Conservation (phyloP, 176 grass and related monocot genomes). For the Phyllostachys edulis region DNA sequence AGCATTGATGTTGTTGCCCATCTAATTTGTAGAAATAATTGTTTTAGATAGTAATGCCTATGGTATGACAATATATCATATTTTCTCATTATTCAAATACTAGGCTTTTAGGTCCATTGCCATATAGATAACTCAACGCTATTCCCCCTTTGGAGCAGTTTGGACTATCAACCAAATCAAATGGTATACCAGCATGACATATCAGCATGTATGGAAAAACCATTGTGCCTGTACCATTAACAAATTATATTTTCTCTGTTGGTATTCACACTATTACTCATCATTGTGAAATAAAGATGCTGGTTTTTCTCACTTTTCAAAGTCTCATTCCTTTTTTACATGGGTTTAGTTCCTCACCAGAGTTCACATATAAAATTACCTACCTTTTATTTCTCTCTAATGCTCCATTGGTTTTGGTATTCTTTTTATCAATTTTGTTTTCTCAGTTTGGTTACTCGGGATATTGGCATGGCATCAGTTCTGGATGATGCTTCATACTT, state of each 20-base stretch:
- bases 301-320: background rate
- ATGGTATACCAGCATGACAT: background rate
- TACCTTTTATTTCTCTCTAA: background rate
- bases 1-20: constrained; percentile 3
- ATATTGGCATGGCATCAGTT: background rate
- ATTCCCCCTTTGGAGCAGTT: background rate
- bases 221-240: background rate
- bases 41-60: background rate
- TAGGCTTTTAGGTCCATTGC: background rate
- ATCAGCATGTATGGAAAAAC: background rate
- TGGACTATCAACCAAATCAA: background rate
- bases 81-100: background rate
- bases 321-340: background rate
- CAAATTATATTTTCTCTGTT: background rate
- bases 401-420: background rate
- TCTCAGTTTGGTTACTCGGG: background rate
- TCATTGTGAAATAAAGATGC: background rate
- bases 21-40: background rate
- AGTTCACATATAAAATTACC: background rate
- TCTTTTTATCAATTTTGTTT: background rate
- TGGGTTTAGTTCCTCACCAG: background rate
- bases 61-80: background rate
- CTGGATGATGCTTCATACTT: background rate
- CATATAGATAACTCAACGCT: background rate
- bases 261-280: background rate